Conservation (phyloP, 176 grass and related monocot species). For the Triticum dicoccoides region DNA sequence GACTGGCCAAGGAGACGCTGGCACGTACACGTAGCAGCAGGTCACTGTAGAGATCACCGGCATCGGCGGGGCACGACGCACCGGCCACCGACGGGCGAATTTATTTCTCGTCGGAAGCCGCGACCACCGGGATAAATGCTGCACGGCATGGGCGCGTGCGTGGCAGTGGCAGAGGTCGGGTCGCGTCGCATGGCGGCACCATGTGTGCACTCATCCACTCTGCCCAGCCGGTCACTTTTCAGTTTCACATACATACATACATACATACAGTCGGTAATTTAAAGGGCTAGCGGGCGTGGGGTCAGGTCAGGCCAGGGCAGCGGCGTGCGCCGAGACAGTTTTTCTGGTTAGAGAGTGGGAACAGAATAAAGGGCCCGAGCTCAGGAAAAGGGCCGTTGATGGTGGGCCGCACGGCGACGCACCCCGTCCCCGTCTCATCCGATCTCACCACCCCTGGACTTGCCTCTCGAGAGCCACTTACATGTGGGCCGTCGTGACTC, state of each 20-base stretch:
- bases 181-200: not conserved
- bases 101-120: constrained; percentile 28
- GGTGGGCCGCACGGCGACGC: constrained; percentile 20
- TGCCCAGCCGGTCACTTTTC: not conserved
- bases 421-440: not conserved
- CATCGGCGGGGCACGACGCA: constrained; percentile 22
- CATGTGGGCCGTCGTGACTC: not conserved
- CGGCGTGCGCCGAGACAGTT: constrained; percentile 42
- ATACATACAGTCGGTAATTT: not conserved
- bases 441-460: too few species aligned
- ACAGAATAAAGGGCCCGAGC: constrained; percentile 23
- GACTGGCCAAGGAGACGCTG: not conserved
- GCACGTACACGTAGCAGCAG: not conserved
- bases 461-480: not conserved
- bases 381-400: constrained; percentile 1
- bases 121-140: constrained; percentile 31
- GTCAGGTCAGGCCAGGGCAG: not conserved
- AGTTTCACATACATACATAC: not conserved
- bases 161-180: not conserved
- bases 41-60: constrained; percentile 27
- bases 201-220: not conserved
- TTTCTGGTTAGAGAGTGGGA: constrained; percentile 52
- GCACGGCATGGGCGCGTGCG: constrained; percentile 16
- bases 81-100: constrained; percentile 30
- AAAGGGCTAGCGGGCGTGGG: not conserved